phyloP scores from a whole-genome alignment of 2,329 filamentous ascomycete species.

The Fusarium burgessii region DNA sequence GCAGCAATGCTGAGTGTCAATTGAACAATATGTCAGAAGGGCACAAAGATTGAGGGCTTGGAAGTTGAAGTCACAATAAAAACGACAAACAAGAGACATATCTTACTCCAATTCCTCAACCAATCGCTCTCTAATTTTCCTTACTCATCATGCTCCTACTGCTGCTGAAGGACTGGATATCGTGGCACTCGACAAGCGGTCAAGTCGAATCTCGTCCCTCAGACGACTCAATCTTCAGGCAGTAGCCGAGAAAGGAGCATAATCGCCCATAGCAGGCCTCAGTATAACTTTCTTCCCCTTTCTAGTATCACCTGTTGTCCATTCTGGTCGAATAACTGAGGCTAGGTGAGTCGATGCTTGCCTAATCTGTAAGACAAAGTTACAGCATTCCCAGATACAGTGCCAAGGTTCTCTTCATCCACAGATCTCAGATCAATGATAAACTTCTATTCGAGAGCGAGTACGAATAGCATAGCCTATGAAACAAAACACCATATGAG shows the following conservation, averaged over 20 bases:
- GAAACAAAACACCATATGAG: slow-evolving; percentile 27
- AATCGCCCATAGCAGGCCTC: neutral
- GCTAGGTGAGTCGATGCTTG: neutral
- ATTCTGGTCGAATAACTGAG: neutral
- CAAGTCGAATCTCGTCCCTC: neutral
- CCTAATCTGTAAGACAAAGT: neutral
- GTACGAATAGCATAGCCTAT: neutral
- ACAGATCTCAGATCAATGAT: rapidly evolving
- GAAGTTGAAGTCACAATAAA: too few species aligned
- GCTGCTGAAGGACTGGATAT: rapidly evolving
- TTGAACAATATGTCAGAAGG: too few species aligned
- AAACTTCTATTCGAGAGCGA: neutral
- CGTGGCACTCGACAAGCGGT: neutral
- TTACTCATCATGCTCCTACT: neutral
- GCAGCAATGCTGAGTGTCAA: neutral
- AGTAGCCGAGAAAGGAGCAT: neutral
- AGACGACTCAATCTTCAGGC: neutral
- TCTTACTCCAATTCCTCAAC: too few species aligned
- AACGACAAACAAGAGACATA: neutral
- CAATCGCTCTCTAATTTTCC: neutral
- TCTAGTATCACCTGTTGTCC: neutral
- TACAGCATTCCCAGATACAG: neutral
- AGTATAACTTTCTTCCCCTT: rapidly evolving
- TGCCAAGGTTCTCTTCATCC: neutral
- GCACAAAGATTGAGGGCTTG: too few species aligned